These are phyloP conservation scores for Trametes elegans DNA, from an alignment of 768 basidiomycete genomes.

Conservation along the genomic window DNA sequence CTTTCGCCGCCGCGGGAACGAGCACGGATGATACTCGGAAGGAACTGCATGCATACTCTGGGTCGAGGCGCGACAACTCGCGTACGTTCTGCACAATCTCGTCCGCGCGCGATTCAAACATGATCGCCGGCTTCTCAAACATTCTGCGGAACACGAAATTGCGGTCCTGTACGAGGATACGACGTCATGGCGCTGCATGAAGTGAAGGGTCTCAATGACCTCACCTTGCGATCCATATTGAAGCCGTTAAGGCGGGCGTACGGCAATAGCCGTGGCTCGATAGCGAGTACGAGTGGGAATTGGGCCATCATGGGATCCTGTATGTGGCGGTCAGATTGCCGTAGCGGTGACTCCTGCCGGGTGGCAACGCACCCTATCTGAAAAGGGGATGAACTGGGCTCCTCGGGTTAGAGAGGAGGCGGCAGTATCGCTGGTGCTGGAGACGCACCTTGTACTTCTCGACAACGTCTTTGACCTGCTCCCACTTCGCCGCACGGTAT, in stretches of 20 bases:
- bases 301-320: conserved; percentile 79
- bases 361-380: conserved; percentile 50
- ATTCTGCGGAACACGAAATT: conserved; percentile 88
- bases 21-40: conserved; percentile 3
- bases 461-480: conserved; percentile 61
- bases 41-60: conserved; percentile 44
- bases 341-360: background rate
- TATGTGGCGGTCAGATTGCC: conserved; percentile 1
- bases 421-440: conserved; percentile 12
- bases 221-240: conserved; percentile 72
- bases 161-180: conserved; percentile 52
- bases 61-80: conserved; percentile 68
- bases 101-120: conserved; percentile 51
- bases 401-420: background rate
- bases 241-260: conserved; percentile 74
- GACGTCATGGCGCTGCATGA: conserved; percentile 1
- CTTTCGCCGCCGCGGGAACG: background rate
- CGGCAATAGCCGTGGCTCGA: conserved; percentile 74
- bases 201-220: conserved; percentile 3
- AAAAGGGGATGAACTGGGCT: conserved; percentile 74
- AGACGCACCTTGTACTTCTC: conserved; percentile 66
- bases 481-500: conserved; percentile 58
- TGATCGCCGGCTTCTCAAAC: conserved; percentile 59
- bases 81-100: conserved; percentile 70
- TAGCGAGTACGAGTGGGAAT: conserved; percentile 72